Conservation (phyloP, 2,329 filamentous ascomycete species). For the Phaeomoniella chlamydospora region DNA sequence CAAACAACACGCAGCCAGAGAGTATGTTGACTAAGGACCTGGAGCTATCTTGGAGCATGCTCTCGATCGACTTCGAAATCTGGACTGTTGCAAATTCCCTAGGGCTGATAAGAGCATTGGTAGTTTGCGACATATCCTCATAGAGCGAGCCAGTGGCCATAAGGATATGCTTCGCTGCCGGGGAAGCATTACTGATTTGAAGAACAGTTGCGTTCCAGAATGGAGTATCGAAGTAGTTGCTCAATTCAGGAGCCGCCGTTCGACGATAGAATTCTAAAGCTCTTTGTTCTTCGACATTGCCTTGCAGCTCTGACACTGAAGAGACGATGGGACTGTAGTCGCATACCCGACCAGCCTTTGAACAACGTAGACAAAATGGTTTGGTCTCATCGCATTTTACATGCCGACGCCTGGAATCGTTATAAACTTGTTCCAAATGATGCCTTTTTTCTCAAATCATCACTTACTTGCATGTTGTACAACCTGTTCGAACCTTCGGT, state of each 20-base stretch:
- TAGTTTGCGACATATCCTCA: no score
- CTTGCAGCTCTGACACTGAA: neutral
- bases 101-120: no score
- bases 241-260: neutral
- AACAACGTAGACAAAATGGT: neutral
- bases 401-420: neutral
- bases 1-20: no score
- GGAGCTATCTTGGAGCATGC: no score
- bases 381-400: slow-evolving; percentile 1
- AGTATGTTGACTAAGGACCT: no score
- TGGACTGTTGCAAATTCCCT: no score
- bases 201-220: neutral
- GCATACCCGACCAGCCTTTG: neutral
- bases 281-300: neutral
- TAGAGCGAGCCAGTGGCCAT: neutral
- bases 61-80: no score
- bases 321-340: neutral
- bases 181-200: neutral
- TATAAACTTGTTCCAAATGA: neutral
- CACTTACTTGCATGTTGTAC: slow-evolving; percentile 1
- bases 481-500: neutral
- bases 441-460: neutral
- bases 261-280: neutral
- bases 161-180: neutral
- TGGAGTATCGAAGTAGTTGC: neutral